phyloP scores from a whole-genome alignment of 768 basidiomycete species.

The Suillus plorans region DNA sequence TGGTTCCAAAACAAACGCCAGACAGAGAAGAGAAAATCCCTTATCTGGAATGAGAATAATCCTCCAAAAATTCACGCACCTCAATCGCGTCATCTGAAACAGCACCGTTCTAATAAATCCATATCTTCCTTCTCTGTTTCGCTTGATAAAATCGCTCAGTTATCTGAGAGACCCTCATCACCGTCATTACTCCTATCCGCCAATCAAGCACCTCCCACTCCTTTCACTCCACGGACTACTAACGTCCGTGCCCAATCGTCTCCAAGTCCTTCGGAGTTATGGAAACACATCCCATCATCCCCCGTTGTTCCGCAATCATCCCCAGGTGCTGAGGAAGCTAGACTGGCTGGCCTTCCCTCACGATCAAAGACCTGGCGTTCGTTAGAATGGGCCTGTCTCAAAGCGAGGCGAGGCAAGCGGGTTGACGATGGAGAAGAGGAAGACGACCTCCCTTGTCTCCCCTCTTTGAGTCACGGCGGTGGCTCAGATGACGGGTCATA shows the following conservation, averaged over 20 bases:
- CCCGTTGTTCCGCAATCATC: slow-evolving; percentile 19
- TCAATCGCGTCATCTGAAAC: slow-evolving; percentile 9
- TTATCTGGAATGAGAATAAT: slow-evolving; percentile 24
- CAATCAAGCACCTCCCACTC: slow-evolving; percentile 24
- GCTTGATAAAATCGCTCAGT: slow-evolving; percentile 30
- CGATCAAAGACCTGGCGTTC: slow-evolving; percentile 48
- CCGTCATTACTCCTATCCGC: slow-evolving; percentile 11
- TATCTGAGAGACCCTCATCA: slow-evolving; percentile 27
- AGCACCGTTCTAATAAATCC: slow-evolving; percentile 7
- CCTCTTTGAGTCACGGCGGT: slow-evolving; percentile 7
- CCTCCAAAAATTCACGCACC: slow-evolving; percentile 6
- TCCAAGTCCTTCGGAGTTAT: slow-evolving; percentile 22
- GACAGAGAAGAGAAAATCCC: slow-evolving; percentile 31
- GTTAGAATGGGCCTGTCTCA: slow-evolving; percentile 75
- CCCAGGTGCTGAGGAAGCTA: slow-evolving; percentile 24
- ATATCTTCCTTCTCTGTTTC: slow-evolving; percentile 23
- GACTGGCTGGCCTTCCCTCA: slow-evolving; percentile 24
- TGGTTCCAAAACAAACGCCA: slow-evolving; percentile 87
- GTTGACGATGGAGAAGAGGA: slow-evolving; percentile 19
- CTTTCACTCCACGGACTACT: slow-evolving; percentile 30
- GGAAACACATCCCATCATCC: slow-evolving; percentile 32
- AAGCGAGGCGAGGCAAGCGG: slow-evolving; percentile 33
- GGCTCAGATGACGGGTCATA: slow-evolving; percentile 13
- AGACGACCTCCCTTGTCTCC: slow-evolving; percentile 11
- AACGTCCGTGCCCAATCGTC: slow-evolving; percentile 10